phyloP scores from a whole-genome alignment of 768 basidiomycete species.

The Tremella mesenterica region DNA sequence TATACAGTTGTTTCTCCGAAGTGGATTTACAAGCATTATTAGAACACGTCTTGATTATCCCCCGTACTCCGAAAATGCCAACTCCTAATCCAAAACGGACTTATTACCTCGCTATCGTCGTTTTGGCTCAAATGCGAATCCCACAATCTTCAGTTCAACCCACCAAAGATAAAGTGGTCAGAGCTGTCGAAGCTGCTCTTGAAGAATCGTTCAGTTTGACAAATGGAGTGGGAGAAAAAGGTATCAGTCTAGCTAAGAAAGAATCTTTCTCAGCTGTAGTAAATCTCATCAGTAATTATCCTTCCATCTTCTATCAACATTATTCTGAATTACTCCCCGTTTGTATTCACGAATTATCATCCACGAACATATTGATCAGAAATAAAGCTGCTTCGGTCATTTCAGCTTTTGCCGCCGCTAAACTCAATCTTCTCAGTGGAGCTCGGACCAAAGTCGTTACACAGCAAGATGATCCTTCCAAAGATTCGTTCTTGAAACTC shows the following conservation, averaged over 20 bases:
- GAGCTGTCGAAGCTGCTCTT: constrained; percentile 29
- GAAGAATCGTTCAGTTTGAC: constrained; percentile 17
- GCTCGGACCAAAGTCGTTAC: constrained; percentile 2
- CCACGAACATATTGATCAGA: constrained; percentile 12
- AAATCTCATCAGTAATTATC: constrained; percentile 32
- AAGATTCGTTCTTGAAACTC: constrained; percentile 15
- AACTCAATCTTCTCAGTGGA: constrained; percentile 13
- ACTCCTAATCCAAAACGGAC: constrained; percentile 41
- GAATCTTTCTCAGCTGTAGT: constrained; percentile 29
- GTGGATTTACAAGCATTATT: constrained; percentile 33
- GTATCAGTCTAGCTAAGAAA: constrained; percentile 21
- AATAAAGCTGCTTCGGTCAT: constrained; percentile 24
- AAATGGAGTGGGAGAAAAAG: constrained; percentile 15
- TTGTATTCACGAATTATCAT: constrained; percentile 19
- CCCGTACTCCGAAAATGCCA: constrained; percentile 35
- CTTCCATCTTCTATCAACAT: constrained; percentile 30
- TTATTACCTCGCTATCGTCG: constrained; percentile 35
- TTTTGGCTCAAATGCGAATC: constrained; percentile 29
- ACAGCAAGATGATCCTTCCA: constrained; percentile 5
- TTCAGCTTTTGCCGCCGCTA: constrained; percentile 30
- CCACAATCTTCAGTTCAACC: constrained; percentile 26
- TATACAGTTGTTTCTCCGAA: constrained; percentile 31
- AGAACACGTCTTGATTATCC: constrained; percentile 32
- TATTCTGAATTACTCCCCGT: constrained; percentile 29
- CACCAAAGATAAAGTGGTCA: constrained; percentile 30